These are phyloP conservation scores for Penicillium sp. DNA, from an alignment of 2,329 filamentous ascomycete species.

Conservation along the genomic window DNA sequence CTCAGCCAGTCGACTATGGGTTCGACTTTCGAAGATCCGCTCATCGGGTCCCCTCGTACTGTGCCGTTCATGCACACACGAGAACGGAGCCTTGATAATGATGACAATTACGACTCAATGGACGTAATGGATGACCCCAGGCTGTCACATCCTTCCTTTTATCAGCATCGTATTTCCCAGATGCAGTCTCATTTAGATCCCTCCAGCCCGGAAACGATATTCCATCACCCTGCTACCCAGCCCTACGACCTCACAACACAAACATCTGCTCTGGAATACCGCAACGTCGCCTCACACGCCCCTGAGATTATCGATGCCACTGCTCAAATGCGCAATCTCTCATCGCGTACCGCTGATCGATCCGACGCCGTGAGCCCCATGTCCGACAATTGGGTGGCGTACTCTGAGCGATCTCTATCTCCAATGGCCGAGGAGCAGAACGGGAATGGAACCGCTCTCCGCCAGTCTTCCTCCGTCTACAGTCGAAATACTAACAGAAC, in stretches of 20 bases:
- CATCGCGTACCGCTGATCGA: conserved; percentile 28
- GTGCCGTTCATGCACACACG: conserved; percentile 81
- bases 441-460: conserved; percentile 22
- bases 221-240: conserved; percentile 28
- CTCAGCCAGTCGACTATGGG: conserved; percentile 50
- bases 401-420: conserved; percentile 35
- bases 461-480: conserved; percentile 36
- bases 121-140: conserved; percentile 45
- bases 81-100: conserved; percentile 57
- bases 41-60: conserved; percentile 46
- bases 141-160: conserved; percentile 50
- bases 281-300: conserved; percentile 28
- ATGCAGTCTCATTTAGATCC: conserved; percentile 28
- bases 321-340: conserved; percentile 30
- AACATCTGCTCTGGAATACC: conserved; percentile 27
- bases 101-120: conserved; percentile 51
- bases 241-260: conserved; percentile 30
- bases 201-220: conserved; percentile 31
- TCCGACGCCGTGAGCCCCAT: conserved; percentile 36
- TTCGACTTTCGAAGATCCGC: conserved; percentile 41
- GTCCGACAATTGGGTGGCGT: conserved; percentile 44
- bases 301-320: conserved; percentile 33
- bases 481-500: conserved; percentile 28
- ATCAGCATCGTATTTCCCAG: conserved; percentile 32
- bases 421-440: conserved; percentile 25